Evolutionary conservation across 2,329 filamentous ascomycete species (phyloP), one percentile per base, ranked within the genome.

Genomic region (Aspergillus cejpii): DNA sequence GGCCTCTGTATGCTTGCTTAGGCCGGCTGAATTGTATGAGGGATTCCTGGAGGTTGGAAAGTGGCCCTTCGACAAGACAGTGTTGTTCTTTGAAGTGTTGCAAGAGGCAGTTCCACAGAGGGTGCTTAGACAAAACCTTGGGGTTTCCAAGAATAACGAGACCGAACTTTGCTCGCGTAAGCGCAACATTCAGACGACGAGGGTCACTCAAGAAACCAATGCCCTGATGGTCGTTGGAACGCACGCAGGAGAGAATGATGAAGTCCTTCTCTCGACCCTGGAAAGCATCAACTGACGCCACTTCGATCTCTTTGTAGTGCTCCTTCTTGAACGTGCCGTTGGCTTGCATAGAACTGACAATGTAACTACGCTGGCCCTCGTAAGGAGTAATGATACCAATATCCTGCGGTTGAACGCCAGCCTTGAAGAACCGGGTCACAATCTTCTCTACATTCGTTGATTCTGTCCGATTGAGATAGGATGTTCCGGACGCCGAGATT

Each of bases 361-460:
- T 90, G 66, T 95, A 98, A 70, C 90, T 96, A 61, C 92, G 85
- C 71, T 98, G 92, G 47, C 92, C 92, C 71, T 98, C 92, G 66
- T 98, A 98, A 43, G 92, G 92, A 12, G 92, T 98, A 62, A 98
- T 97, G 59, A 98, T 92, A 72, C 92, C 92, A 63, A 98, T 97
- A 54, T 91, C 88, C 39, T 78, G 76, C 4, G 92, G 90, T 62
- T 90, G 86, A n/a, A 98, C 92, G 38, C 91, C 91, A 19, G 94
- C 92, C 70, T 96, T 97, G 80, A 98, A 96, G 72, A 98, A 98
- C 39, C 92, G 85, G 7, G 91, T 96, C 33, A 98, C 89, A 48
- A 96, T 90, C 76, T 98, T 98, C 71, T 98, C 92, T 24, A 98
- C 92, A 54, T 97, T 97, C 37, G 89, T 86, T 3, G 92, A 90